phyloP scores from a whole-genome alignment of 371 early-diverging fungal genomes.

The Funneliformis caledonium region DNA sequence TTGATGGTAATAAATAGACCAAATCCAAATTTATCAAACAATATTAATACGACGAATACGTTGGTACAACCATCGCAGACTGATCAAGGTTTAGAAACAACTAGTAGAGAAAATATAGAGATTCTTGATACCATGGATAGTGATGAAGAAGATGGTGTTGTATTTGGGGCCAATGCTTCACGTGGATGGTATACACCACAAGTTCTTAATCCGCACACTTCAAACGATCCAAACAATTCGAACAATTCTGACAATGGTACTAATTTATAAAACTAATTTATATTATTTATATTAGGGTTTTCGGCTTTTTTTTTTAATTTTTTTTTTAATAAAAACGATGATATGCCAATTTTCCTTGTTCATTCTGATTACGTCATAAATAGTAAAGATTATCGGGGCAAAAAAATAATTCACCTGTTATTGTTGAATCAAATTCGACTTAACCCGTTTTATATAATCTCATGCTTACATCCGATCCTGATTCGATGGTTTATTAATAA shows the following conservation, averaged over 20 bases:
- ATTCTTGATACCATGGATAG: slow-evolving; percentile 26
- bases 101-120: slow-evolving; percentile 12
- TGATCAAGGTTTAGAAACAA: not conserved
- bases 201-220: not conserved
- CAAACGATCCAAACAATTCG: not conserved
- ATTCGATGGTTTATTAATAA: too few species aligned
- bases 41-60: not conserved
- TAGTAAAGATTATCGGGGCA: too few species aligned
- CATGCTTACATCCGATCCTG: too few species aligned
- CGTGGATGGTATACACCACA: not conserved
- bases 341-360: too few species aligned
- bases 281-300: too few species aligned
- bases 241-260: not conserved
- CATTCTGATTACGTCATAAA: too few species aligned
- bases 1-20: not conserved
- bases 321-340: too few species aligned
- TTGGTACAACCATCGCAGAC: not conserved
- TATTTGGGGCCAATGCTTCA: not conserved
- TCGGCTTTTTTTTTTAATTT: too few species aligned
- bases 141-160: slow-evolving; percentile 10
- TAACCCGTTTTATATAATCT: too few species aligned
- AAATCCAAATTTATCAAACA: not conserved
- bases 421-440: too few species aligned
- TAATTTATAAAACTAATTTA: not conserved
- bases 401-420: too few species aligned